phyloP scores from a whole-genome alignment of 106 monocot species.

The Allium sativum region DNA sequence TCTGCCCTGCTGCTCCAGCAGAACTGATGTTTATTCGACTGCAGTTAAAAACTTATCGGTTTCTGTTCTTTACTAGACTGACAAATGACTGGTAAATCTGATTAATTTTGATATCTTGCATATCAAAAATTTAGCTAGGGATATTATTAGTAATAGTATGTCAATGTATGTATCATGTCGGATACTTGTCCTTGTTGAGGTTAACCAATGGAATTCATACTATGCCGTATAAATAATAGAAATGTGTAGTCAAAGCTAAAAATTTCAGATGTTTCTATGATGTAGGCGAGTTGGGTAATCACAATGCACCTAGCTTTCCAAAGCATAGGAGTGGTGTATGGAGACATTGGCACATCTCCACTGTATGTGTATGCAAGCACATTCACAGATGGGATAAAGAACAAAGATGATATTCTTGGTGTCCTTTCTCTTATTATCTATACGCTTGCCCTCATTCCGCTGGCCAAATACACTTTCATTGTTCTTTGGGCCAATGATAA shows the following conservation, averaged over 20 bases:
- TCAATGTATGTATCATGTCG: background rate
- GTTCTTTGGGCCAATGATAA: conserved; percentile 55
- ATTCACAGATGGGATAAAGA: conserved; percentile 36
- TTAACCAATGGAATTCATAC: background rate
- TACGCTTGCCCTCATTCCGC: conserved; percentile 36
- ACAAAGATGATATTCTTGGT: conserved; percentile 46
- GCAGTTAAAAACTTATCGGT: too few relatives aligned
- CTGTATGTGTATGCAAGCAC: conserved; percentile 51
- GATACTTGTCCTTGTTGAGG: background rate
- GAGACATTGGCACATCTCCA: conserved; percentile 65
- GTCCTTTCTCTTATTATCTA: conserved; percentile 56
- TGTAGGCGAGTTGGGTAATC: conserved; percentile 19
- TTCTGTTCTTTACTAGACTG: too few relatives aligned
- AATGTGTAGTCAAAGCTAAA: background rate
- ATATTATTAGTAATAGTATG: background rate
- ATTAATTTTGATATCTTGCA: too few relatives aligned
- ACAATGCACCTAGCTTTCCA: conserved; percentile 52
- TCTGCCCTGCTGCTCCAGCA: too few relatives aligned
- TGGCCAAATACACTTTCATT: conserved; percentile 46
- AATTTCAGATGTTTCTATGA: background rate
- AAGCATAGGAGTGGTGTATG: conserved; percentile 53
- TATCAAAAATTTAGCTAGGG: background rate
- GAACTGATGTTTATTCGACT: too few relatives aligned
- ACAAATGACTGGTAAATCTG: too few relatives aligned
- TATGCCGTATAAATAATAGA: background rate